Base-by-base conservation (phyloP, 2,329 filamentous ascomycete genomes). In the Diplodia corticola region DNA sequence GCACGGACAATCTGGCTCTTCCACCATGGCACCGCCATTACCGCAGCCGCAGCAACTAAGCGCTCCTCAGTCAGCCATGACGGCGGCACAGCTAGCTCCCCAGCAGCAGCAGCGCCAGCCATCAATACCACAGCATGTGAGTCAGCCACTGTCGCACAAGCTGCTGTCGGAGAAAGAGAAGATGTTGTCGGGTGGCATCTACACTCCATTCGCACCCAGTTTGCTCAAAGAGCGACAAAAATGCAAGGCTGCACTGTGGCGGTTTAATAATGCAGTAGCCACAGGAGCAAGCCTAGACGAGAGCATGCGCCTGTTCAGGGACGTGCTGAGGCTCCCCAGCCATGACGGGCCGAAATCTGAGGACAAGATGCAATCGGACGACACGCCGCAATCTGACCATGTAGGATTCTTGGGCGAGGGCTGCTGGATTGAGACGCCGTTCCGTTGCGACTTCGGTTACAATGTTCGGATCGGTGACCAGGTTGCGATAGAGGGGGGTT, bases 391-490 rank as follows among this genome's bases (percentile, higher is more conserved):
- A 7, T 15, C 22, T 12, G 68, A 46, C 13, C 67, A 44, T 24
- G 67, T 35, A 59, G 91, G 86, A 65, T 85, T 83, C 26, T 85
- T 95, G 5, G 92, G 92, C n/a, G 85, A 88, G 17, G 87, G 89
- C 65, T 89, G 91, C 5, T 83, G 89, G 49, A 90, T 99, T 28
- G 92, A 97, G 73, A 88, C 91, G 2, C 94, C 94, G 0, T 98
- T 99, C 77, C 89, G 85, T 54, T 97, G 94, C 76, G 93, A 97
- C 73, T 97, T 97, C 73, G 95, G 95, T 0, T 98, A 97, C 80
- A 98, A 99, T 76, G 90, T 98, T 72, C 86, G 86, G 55, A 91
- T 99, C 70, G 93, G 91, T 13, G 89, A 93, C 71, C 89, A 95
- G 69, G 92, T 96, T 2, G 86, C 89, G 65, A 91, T 99, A 70